Conservation (phyloP, 164 flowering plant genomes). For the Magnolia changhungtana region DNA sequence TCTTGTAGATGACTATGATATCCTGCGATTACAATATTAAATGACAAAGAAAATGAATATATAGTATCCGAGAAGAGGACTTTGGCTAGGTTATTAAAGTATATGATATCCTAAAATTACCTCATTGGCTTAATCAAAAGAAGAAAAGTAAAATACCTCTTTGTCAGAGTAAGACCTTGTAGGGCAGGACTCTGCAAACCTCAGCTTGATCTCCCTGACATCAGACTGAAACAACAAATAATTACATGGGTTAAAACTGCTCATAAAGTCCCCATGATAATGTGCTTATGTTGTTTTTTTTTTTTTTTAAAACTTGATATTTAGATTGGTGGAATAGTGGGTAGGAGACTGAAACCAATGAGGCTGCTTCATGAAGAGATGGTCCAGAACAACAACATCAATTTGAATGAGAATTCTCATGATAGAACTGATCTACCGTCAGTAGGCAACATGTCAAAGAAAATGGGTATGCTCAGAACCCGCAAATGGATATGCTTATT, state of each 20-base stretch:
- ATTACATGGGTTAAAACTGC: conserved; percentile 1
- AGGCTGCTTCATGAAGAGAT: not conserved
- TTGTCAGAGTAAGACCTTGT: conserved; percentile 57
- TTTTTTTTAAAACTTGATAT: too few relatives aligned
- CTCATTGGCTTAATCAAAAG: conserved; percentile 36
- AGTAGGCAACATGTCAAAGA: not conserved
- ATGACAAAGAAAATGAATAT: not conserved
- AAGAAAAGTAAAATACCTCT: too few relatives aligned
- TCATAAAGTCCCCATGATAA: not conserved
- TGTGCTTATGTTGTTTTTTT: too few relatives aligned
- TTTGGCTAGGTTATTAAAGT: conserved; percentile 4
- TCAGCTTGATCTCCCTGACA: conserved; percentile 57
- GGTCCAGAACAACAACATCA: not conserved
- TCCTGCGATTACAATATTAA: conserved; percentile 42
- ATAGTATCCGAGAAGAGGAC: not conserved
- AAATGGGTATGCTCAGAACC: not conserved
- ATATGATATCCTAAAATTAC: conserved; percentile 25
- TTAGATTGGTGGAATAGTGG: too few relatives aligned
- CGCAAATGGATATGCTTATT: not conserved
- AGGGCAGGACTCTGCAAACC: conserved; percentile 62
- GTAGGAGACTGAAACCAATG: too few relatives aligned
- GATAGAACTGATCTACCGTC: not conserved
- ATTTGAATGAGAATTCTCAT: not conserved
- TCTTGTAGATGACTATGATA: conserved; percentile 49
- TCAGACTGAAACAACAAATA: conserved; percentile 45